Evolutionary conservation across 2,329 filamentous ascomycete species (phyloP), one percentile per base, ranked within the genome.

Genomic region (Intubia oerlemansii): DNA sequence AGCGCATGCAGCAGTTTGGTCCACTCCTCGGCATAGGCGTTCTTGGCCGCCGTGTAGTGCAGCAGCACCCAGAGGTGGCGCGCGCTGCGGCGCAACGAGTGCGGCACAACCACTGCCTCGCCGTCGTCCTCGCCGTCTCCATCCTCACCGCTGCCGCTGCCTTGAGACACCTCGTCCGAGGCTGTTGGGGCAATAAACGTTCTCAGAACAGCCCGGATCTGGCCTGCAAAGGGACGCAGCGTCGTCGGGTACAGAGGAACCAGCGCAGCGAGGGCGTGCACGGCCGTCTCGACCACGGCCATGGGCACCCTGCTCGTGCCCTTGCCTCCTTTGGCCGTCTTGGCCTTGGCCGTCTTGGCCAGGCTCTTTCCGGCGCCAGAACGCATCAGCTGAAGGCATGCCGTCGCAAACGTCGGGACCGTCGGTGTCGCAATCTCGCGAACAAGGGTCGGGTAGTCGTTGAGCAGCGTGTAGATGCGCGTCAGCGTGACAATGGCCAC

Each of bases 391-490:
- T 74, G 69, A 25, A 92, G 49, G 40, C 76, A 81, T 4, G 74
- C 60, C 1, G 66, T 70, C 25, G 84, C 62, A 42, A 85, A 91
- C 2, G 63, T 54, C 2, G 79, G 69, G 13, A 93, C 54, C 4
- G 69, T 78, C 3, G 81, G 81, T 0, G 82, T 91, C 1, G 78
- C 84, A 35, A 93, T 79, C 45, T 93, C 84, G 40, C 85, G 66
- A 25, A 85, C 60, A 30, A 93, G 57, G 7, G 80, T 88, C 34
- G 76, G 79, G 44, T 82, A 82, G 21, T 74, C 68, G 43, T 82
- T 78, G 23, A 84, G 75, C 20, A 88, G 63, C 39, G 70, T 62
- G 52, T 88, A 93, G 39, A 93, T 82, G 42, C 77, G 73, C 13
- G 78, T 77, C 35, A 93, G 54, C 10, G 78, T 68, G 35, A 88